Evolutionary conservation across 352 stramenopile species (phyloP), one percentile per base, ranked within the genome.

Genomic region (Phytophthora pini): DNA sequence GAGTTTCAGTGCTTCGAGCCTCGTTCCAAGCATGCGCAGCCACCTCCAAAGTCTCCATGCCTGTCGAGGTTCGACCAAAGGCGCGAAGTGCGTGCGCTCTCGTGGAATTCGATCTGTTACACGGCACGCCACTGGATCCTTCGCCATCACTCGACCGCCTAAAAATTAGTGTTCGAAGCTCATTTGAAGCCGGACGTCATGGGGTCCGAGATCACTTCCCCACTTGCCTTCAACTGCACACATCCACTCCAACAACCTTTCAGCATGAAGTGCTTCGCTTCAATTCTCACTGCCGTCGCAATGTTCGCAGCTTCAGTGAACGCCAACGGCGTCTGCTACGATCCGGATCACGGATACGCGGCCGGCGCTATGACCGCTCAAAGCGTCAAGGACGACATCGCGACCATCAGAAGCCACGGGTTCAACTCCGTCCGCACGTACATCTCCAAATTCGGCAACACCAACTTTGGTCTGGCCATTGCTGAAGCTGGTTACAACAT

Each of bases 391-490:
- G 57, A 56, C 6, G 82, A 91, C 49, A 77, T 91, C 58, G 38
- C 49, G 4, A 68, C 47, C 39, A 87, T 88, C 57, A 84, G 82
- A 61, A 56, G 27, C 50, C 67, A 78, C 29, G 82, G 80, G 53
- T 91, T 88, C 68, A 76, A 51, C 9, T 66, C 74, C 48, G 77
- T 90, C 40, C 79, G 82, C 58, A 91, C 82, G 43, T 89, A 89
- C 70, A 88, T 91, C 55, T 80, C 63, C 41, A 54, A 79, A 39
- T 77, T 89, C 48, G 82, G 82, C 22, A 40, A 58, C 43, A 79
- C 61, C 6, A 69, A 83, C 22, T 68, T 89, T 34, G 78, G 67
- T 32, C 61, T 55, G 12, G 56, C 76, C 20, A 75, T 90, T 64
- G 63, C 65, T 13, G 50, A 46, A 13, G 61, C 68, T 49, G 74